phyloP scores from a whole-genome alignment of 768 basidiomycete species.

The Termitomyces sp. region DNA sequence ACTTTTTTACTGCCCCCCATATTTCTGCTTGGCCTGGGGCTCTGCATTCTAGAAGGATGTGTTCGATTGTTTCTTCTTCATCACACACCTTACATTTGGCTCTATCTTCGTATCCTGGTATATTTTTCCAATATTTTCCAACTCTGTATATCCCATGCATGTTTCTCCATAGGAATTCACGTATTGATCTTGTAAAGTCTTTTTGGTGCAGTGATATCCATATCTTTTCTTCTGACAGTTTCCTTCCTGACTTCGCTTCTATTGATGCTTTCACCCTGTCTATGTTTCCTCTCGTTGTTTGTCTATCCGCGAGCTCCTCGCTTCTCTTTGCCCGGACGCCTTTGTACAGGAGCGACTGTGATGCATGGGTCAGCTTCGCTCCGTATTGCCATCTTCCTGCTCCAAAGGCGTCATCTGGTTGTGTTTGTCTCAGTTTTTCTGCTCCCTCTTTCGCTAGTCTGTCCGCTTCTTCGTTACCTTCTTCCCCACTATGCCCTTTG shows the following conservation, averaged over 20 bases:
- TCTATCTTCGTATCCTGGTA: too few species aligned
- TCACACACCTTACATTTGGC: too few species aligned
- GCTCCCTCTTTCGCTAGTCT: background rate
- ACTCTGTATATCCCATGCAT: background rate
- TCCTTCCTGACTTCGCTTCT: background rate
- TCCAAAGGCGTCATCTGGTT: background rate
- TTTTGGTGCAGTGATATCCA: background rate
- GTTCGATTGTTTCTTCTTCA: too few species aligned
- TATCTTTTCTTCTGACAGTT: background rate
- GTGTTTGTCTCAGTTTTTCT: fast-evolving
- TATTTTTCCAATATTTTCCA: background rate
- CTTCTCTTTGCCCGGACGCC: background rate
- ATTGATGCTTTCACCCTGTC: background rate
- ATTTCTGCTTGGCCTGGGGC: too few species aligned
- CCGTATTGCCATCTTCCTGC: background rate
- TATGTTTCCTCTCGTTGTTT: background rate
- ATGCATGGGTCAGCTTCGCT: background rate
- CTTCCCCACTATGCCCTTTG: background rate
- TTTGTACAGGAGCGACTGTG: background rate
- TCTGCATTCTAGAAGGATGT: too few species aligned
- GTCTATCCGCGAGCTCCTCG: fast-evolving
- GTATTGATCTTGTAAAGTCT: background rate
- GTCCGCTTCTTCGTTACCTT: background rate
- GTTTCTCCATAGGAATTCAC: background rate
- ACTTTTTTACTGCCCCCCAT: too few species aligned